Base-by-base conservation (phyloP, 2,329 filamentous ascomycete genomes). In the Raffaelea albimanens region DNA sequence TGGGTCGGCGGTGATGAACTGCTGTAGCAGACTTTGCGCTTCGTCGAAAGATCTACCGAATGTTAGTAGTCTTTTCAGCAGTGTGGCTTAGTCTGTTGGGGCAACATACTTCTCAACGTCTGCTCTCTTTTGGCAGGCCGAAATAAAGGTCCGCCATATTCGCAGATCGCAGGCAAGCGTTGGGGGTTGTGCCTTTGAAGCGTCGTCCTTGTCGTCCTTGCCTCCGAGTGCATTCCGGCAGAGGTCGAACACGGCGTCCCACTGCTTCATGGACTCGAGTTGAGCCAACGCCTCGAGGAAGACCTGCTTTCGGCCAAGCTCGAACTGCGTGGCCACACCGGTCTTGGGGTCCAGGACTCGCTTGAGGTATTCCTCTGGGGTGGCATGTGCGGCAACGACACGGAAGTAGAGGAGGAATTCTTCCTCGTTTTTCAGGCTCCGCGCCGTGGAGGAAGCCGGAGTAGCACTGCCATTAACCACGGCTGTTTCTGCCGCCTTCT, bases 371-470 rank as follows among this genome's bases (percentile, higher is more conserved):
- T 73, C 71, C 0, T 64, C 65, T 1, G 59, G 56, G 1, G 63
- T 63, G 1, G 68, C 71, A 10, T 73, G 69, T 4, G 62, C 63
- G 25, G 67, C 63, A 1, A 73, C 57, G 20, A 76, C 64, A 1
- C 69, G 64, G 51, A 74, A 76, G 18, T 73, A 66, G 2, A 77
- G 63, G 0, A 72, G 61, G 2, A 73, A 65, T 51, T 77, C 73
- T 49, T 77, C 70, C 50, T 76, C 73, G 0, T 66, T 66, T 36
- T 65, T 63, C 25, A 76, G 61, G 5, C 58, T 58, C 25, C 63
- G 57, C 13, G 25, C 43, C 16, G 38, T 18, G 7, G 25, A 13
- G 7, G 25, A 29, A 29, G 25, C 13, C 7, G 7, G 7, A 29
- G 25, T 7, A 13, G 7, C 25, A 7, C 13, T 29, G 56, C 72